A percentile compares a stretch with the other conserved stretches of the same genome.
Conservation (phyloP, 2,329 filamentous ascomycete species). For the Epicoccum sorghinum region DNA sequence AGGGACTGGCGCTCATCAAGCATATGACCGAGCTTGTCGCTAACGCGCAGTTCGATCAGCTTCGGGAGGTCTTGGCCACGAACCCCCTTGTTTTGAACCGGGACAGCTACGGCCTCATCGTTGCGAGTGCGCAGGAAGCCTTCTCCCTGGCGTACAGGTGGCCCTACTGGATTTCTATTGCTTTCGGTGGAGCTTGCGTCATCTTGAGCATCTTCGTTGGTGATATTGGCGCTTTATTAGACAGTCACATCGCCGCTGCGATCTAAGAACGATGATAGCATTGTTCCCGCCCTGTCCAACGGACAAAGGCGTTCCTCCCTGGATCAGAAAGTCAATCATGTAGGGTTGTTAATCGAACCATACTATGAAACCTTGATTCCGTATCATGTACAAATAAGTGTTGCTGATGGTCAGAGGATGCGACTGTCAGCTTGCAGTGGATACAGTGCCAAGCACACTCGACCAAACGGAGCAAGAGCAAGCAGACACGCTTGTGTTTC, state of each 20-base stretch:
- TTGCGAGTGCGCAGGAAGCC: slow-evolving; percentile 61
- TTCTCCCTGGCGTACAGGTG: slow-evolving; percentile 65
- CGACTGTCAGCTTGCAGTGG: too few relatives aligned
- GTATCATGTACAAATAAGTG: too few relatives aligned
- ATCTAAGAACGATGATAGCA: not conserved
- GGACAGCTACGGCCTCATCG: slow-evolving; percentile 51
- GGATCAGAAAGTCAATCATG: too few relatives aligned
- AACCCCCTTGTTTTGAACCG: slow-evolving; percentile 51
- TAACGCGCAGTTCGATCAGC: slow-evolving; percentile 37
- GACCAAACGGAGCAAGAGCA: too few relatives aligned
- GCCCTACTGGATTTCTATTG: slow-evolving; percentile 68
- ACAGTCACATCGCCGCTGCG: slow-evolving; percentile 21
- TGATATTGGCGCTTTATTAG: slow-evolving; percentile 54
- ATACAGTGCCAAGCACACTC: too few relatives aligned
- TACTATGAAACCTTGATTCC: too few relatives aligned
- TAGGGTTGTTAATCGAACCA: too few relatives aligned
- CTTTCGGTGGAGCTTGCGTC: slow-evolving; percentile 64
- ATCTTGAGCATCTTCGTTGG: slow-evolving; percentile 65
- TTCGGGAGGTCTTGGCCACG: slow-evolving; percentile 56
- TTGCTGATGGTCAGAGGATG: too few relatives aligned
- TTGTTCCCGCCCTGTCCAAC: too few relatives aligned
- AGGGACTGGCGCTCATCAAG: slow-evolving; percentile 57
- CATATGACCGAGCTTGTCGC: slow-evolving; percentile 51
- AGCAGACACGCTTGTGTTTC: too few relatives aligned
- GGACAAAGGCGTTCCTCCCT: too few relatives aligned